Conservation (phyloP, 2,329 filamentous ascomycete genomes). For the Calycina herbarum region DNA sequence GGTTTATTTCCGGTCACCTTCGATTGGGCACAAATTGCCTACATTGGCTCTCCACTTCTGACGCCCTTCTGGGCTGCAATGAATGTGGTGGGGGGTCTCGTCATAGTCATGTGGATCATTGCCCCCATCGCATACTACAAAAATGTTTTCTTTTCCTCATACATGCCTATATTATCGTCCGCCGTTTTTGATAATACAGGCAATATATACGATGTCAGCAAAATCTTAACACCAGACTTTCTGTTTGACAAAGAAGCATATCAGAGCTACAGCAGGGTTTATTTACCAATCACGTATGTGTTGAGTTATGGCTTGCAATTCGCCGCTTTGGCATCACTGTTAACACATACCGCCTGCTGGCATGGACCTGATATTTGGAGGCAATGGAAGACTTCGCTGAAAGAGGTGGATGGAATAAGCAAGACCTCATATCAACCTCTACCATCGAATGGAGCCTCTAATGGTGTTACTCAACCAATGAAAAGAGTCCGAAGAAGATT, state of each 20-base stretch:
- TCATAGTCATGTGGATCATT: slow-evolving; percentile 81
- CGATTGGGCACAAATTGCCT: slow-evolving; percentile 87
- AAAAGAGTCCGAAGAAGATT: slow-evolving; percentile 18
- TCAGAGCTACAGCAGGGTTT: slow-evolving; percentile 78
- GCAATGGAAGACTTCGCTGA: slow-evolving; percentile 70
- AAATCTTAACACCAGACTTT: slow-evolving; percentile 75
- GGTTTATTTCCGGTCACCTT: slow-evolving; percentile 85
- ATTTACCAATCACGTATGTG: slow-evolving; percentile 83
- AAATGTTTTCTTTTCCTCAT: slow-evolving; percentile 78
- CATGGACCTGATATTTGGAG: slow-evolving; percentile 80
- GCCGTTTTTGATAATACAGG: slow-evolving; percentile 86
- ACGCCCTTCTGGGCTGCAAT: slow-evolving; percentile 86
- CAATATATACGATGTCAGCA: slow-evolving; percentile 76
- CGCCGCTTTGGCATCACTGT: slow-evolving; percentile 73
- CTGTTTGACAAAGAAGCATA: slow-evolving; percentile 77
- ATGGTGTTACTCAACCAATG: slow-evolving; percentile 15
- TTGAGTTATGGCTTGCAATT: slow-evolving; percentile 86
- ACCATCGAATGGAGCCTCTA: slow-evolving; percentile 13
- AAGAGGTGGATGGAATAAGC: slow-evolving; percentile 56
- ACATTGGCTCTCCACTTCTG: slow-evolving; percentile 77
- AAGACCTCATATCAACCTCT: slow-evolving; percentile 56
- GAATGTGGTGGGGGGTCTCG: slow-evolving; percentile 78
- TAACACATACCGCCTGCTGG: slow-evolving; percentile 83
- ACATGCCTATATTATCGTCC: slow-evolving; percentile 82
- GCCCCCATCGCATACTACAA: slow-evolving; percentile 79